Evolutionary conservation across 768 basidiomycete species (phyloP), one percentile per base, ranked within the genome.

Genomic region (Tylopilus plumbeoviolaceoides): DNA sequence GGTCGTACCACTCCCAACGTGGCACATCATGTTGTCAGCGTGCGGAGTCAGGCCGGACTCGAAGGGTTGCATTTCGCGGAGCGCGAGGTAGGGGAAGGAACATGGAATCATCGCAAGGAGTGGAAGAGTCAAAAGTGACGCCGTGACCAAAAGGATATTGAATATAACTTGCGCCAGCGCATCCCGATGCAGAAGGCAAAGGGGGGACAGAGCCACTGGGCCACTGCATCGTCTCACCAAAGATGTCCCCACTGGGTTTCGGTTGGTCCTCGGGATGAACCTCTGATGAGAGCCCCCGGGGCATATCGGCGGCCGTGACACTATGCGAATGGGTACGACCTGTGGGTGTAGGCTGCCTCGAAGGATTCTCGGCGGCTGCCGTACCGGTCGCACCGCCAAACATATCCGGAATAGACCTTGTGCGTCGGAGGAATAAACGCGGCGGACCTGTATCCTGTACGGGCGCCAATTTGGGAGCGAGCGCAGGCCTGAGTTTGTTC

Each of bases 61-160:
- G 63, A 92, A 93, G 0, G 87, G 89, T 59, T 91, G 89, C 85
- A 91, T 88, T 65, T 85, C 86, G 21, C 89, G 84, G 66, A 40
- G 75, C 73, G 5, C 79, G 82, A 1, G 82, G 77, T 2, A 78
- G 59, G 5, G 75, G 73, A 5, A 81, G 64, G 44, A 70, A 73
- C 17, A 80, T 68, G 1, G 73, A 48, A 1, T 72, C 67, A 8
- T 76, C 73, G 31, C 70, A 75, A n/a, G n/a, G n/a, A n/a, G n/a
- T n/a, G n/a, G 85, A 86, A 0, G 81, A 75, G 50, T 84, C 83
- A 59, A 86, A 90, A 3, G 71, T 57, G 28, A 90, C 76, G 8
- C 81, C 80, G 5, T 71, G 64, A 15, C 88, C 88, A 63, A 89
- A 89, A 0, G 89, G 88, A 56, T 80, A 68, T 3, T 68, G 41